phyloP scores from a whole-genome alignment of 2,329 filamentous ascomycete genomes.

The Aspergillus aculeatus region DNA sequence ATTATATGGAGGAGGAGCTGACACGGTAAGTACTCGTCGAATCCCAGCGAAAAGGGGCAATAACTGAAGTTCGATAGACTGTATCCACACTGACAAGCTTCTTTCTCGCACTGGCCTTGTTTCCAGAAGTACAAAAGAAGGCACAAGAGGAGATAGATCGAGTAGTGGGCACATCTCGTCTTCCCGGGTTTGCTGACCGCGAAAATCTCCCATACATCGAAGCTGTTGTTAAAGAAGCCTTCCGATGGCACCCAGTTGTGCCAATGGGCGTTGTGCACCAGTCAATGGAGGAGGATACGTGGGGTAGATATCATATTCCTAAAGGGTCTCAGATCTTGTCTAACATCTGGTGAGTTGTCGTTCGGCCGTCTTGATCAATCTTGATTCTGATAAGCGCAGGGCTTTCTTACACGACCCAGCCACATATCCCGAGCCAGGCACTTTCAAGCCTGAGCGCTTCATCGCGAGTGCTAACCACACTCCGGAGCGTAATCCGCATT shows the following conservation, averaged over 20 bases:
- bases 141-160: slow-evolving; percentile 13
- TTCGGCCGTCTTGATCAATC: neutral
- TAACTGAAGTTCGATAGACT: neutral
- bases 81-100: slow-evolving; percentile 1
- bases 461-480: neutral
- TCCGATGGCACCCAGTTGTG: slow-evolving; percentile 35
- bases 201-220: slow-evolving; percentile 30
- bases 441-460: slow-evolving; percentile 8
- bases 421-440: neutral
- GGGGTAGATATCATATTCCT: slow-evolving; percentile 27
- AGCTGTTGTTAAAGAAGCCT: slow-evolving; percentile 36
- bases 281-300: slow-evolving; percentile 25
- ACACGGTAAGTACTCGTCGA: slow-evolving; percentile 33
- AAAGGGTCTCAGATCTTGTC: neutral
- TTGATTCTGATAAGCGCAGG: neutral
- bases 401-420: slow-evolving; percentile 3
- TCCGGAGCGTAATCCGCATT: slow-evolving; percentile 12
- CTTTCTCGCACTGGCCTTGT: slow-evolving; percentile 9
- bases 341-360: neutral
- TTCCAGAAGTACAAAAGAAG: slow-evolving; percentile 9
- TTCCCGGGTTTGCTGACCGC: slow-evolving; percentile 5
- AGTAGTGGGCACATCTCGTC: slow-evolving; percentile 6
- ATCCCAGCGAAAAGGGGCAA: neutral
- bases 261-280: slow-evolving; percentile 31
- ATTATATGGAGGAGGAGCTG: slow-evolving; percentile 45